These are phyloP conservation scores for Tricholomella constricta DNA, from an alignment of 768 basidiomycete genomes.

Conservation along the genomic window DNA sequence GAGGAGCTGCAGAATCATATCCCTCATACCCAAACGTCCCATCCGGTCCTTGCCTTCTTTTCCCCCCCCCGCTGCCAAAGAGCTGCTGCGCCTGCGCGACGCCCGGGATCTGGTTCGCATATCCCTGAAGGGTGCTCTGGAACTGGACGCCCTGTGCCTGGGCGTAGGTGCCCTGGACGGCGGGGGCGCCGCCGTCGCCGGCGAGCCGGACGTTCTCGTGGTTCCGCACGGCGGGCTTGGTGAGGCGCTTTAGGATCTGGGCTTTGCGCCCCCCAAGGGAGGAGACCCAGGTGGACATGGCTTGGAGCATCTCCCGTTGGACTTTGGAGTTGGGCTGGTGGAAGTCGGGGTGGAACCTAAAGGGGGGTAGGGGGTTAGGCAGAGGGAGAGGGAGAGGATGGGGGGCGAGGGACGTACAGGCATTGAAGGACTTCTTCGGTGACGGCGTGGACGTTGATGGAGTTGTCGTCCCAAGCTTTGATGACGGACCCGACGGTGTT, in stretches of 20 bases:
- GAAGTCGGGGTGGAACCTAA: conserved; percentile 85
- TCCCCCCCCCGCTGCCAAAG: conserved; percentile 33
- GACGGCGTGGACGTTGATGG: conserved; percentile 54
- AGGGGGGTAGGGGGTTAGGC: neutral
- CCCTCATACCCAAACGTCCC: conserved; percentile 3
- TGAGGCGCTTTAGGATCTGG: conserved; percentile 56
- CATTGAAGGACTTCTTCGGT: conserved; percentile 68
- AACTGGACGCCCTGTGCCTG: conserved; percentile 48
- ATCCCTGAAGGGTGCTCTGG: conserved; percentile 50
- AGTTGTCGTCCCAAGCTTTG: conserved; percentile 80
- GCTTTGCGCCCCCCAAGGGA: conserved; percentile 49
- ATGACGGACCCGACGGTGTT: conserved; percentile 69
- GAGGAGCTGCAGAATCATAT: conserved; percentile 5
- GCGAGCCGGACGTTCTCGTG: conserved; percentile 69
- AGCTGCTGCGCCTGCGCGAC: conserved; percentile 44
- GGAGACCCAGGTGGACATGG: conserved; percentile 63
- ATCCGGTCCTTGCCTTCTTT: conserved; percentile 28
- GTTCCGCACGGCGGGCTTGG: conserved; percentile 66
- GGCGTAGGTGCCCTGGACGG: conserved; percentile 50
- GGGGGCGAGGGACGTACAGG: conserved; percentile 45
- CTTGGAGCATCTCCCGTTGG: conserved; percentile 76
- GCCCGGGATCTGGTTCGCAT: conserved; percentile 49
- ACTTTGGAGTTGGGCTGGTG: conserved; percentile 61
- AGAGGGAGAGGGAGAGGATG: neutral
- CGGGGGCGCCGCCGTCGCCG: conserved; percentile 51